A percentile compares a stretch with the other conserved stretches of the same genome.
These are phyloP conservation scores for Lentinula raphanica DNA, from an alignment of 768 basidiomycete species.

Conservation along the genomic window DNA sequence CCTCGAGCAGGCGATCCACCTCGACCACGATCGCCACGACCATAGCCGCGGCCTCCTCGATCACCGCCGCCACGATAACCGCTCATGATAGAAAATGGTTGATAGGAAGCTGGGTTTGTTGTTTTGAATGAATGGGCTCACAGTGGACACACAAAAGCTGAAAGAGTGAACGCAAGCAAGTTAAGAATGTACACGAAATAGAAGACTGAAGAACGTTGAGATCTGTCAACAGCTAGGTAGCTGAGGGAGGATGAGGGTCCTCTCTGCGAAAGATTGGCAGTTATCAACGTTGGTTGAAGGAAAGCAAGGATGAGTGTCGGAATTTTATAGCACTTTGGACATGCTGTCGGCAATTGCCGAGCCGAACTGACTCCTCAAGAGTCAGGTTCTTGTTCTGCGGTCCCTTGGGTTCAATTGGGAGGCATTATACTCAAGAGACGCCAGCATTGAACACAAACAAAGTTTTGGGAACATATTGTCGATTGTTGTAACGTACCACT, in stretches of 20 bases:
- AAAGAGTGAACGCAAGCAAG: too few species aligned
- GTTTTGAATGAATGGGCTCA: too few species aligned
- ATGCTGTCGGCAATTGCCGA: not conserved
- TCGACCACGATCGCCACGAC: constrained; percentile 18
- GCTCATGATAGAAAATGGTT: not conserved
- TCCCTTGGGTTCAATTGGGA: too few species aligned
- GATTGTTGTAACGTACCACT: too few species aligned
- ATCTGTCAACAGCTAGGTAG: not conserved
- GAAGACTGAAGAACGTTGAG: not conserved
- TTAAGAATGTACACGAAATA: not conserved
- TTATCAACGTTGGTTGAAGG: constrained; percentile 1
- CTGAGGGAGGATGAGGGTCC: too few species aligned
- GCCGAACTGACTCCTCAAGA: not conserved
- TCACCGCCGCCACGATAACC: not conserved
- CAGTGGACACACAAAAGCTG: too few species aligned
- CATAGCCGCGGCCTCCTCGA: constrained; percentile 21
- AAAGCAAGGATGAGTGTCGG: not conserved
- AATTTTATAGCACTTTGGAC: not conserved
- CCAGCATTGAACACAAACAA: too few species aligned
- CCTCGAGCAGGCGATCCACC: constrained; percentile 24
- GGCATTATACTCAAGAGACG: too few species aligned
- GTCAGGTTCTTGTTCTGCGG: not conserved
- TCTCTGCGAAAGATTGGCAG: not conserved
- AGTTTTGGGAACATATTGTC: too few species aligned
- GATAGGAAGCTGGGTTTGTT: too few species aligned